These are phyloP conservation scores for Wickerhamomyces hampshirensis DNA, from an alignment of 805 yeast species.

Conservation along the genomic window DNA sequence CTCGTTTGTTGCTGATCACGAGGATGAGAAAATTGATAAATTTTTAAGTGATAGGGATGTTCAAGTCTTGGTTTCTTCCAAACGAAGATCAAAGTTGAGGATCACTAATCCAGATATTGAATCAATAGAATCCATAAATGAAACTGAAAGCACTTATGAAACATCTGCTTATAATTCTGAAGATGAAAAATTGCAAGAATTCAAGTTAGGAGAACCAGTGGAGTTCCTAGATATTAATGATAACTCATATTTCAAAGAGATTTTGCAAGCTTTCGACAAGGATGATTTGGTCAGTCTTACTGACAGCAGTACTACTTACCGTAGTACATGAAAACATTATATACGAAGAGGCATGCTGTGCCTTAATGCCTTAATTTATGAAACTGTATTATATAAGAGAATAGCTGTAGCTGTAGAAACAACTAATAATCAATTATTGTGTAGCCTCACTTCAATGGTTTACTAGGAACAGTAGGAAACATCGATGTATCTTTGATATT, in stretches of 20 bases:
- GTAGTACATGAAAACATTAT: no score
- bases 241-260: constrained; percentile 25
- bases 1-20: constrained; percentile 6
- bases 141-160: constrained; percentile 2
- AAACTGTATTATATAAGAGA: no score
- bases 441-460: neutral
- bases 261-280: constrained; percentile 29
- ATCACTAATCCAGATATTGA: constrained; percentile 57
- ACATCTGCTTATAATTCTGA: constrained; percentile 28
- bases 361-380: no score
- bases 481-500: constrained; percentile 19
- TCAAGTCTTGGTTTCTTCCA: constrained; percentile 66
- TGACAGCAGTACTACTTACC: neutral
- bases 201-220: neutral
- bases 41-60: constrained; percentile 54
- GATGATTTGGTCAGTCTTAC: constrained; percentile 17
- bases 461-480: constrained; percentile 31
- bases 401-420: no score
- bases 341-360: no score
- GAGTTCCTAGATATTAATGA: constrained; percentile 15
- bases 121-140: constrained; percentile 3
- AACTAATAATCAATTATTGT: no score
- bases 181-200: constrained; percentile 9
- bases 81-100: constrained; percentile 52
- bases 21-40: constrained; percentile 31